Base-by-base conservation (phyloP, 495 filamentous ascomycete genomes). In the Elasticomyces elasticus region DNA sequence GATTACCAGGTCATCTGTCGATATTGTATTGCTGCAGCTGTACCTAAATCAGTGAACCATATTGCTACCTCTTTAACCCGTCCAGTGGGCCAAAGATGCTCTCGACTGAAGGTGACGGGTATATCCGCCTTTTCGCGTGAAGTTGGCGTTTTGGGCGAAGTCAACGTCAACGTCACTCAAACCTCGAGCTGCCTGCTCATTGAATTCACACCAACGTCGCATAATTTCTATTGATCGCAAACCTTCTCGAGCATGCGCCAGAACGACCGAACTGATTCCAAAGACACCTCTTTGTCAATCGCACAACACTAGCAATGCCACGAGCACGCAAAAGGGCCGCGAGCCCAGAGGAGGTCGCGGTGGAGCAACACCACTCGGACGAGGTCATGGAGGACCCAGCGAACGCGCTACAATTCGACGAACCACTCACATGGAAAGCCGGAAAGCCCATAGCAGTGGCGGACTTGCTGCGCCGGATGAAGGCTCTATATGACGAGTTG, bases 401-500 rank as follows among this genome's bases (percentile, higher is more conserved):
- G 17, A 17, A 40, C 12, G 35, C 54, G 24, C 75, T 90, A 22
- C 66, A 78, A 58, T 96, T 97, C 78, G 81, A 91, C 62, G 85
- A 96, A 63, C 77, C 87, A 17, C 71, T 99, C 35, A 84, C 89
- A 70, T 96, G 94, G 88, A 85, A 86, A 62, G 86, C 89, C 44
- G 94, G 91, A 49, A 92, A 87, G 65, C 69, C 86, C 50, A 95
- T 99, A 62, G 74, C 85, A 35, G 83, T 90, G 44, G 84, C 78
- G 56, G 86, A 89, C 48, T 80, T 99, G 28, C 74, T 95, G 54
- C 75, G 81, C 62, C 81, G 91, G 19, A 78, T 99, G 40, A 83
- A 87, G 61, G 73, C 77, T 6, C 82, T 99, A 22, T 80, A 80
- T 51, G 84, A 86, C 55, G 92, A 99, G 73, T 77, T 99, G 56